Evolutionary conservation across 441 rosid species (phyloP).

Genomic region (Melastoma candidum): DNA sequence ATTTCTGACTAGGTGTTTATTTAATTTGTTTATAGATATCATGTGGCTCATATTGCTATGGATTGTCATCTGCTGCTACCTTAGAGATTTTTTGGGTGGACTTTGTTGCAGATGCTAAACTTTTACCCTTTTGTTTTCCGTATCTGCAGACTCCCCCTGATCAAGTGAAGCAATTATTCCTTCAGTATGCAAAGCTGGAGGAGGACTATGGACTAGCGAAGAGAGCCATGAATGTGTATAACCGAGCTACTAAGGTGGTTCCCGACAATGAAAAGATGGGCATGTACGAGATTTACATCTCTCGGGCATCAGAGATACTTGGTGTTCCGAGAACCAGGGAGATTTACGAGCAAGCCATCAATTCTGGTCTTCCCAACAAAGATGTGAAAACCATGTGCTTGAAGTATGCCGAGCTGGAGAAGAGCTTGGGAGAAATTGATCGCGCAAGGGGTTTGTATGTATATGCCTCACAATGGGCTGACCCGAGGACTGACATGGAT

Average conservation of each 20-base stretch:
- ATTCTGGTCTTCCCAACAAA: constrained; percentile 87
- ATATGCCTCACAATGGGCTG: constrained; percentile 84
- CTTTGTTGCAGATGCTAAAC: constrained; percentile 12
- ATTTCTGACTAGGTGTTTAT: no score
- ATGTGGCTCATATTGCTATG: not conserved
- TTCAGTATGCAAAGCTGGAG: constrained; percentile 92
- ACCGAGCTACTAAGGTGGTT: constrained; percentile 81
- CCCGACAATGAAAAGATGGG: constrained; percentile 66
- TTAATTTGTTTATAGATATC: no score
- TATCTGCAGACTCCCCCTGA: constrained; percentile 75
- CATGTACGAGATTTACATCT: constrained; percentile 86
- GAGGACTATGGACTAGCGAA: constrained; percentile 93
- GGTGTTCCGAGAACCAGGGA: constrained; percentile 93
- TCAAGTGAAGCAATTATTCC: constrained; percentile 76
- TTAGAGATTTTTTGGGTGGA: not conserved
- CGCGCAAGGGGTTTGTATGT: constrained; percentile 69
- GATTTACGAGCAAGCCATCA: constrained; percentile 88
- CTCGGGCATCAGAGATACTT: constrained; percentile 83
- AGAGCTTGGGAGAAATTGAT: constrained; percentile 89
- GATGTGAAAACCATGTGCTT: constrained; percentile 88
- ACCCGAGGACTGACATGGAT: constrained; percentile 76
- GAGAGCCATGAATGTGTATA: constrained; percentile 92
- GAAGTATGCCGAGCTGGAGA: constrained; percentile 83
- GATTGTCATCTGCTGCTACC: no score
- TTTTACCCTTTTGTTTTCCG: constrained; percentile 12